Percentiles rank a stretch among this genome's conserved stretches.
Conservation (phyloP, 2,329 filamentous ascomycete species). For the Aphanoascus verrucosus region DNA sequence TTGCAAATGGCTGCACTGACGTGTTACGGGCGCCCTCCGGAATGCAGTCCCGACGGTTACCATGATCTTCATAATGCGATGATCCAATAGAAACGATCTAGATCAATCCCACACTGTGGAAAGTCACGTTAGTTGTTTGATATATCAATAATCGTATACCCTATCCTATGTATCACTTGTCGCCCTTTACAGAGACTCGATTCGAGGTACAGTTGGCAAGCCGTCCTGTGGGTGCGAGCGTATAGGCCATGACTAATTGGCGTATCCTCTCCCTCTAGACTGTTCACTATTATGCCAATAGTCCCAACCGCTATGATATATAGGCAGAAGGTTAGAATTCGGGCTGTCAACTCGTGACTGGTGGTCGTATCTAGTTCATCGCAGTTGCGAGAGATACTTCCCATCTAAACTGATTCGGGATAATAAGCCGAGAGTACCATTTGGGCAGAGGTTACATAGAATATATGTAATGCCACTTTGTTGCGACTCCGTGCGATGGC, state of each 20-base stretch:
- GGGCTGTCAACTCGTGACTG: conserved; percentile 53
- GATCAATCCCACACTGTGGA: too few species aligned
- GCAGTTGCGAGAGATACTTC: conserved; percentile 28
- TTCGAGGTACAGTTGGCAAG: too few species aligned
- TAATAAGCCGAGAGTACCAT: conserved; percentile 29
- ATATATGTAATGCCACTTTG: conserved; percentile 79
- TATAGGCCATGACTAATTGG: conserved; percentile 40
- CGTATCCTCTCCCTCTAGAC: conserved; percentile 37
- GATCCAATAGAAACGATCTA: too few species aligned
- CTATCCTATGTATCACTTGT: too few species aligned
- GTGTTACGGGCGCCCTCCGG: too few species aligned
- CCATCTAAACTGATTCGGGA: conserved; percentile 21
- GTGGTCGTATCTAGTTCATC: conserved; percentile 34
- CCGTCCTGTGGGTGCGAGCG: conserved; percentile 32
- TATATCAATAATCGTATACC: too few species aligned
- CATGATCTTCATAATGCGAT: too few species aligned
- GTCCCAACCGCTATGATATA: conserved; percentile 68
- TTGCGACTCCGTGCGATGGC: conserved; percentile 48
- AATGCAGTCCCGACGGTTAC: too few species aligned
- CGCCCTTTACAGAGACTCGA: too few species aligned
- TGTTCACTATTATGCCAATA: conserved; percentile 58
- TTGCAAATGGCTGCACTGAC: too few species aligned
- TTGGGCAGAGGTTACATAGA: conserved; percentile 72
- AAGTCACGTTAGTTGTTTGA: too few species aligned
- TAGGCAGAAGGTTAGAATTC: conserved; percentile 58